phyloP scores from a whole-genome alignment of 2,329 filamentous ascomycete species.

The Cladosporium phlei region DNA sequence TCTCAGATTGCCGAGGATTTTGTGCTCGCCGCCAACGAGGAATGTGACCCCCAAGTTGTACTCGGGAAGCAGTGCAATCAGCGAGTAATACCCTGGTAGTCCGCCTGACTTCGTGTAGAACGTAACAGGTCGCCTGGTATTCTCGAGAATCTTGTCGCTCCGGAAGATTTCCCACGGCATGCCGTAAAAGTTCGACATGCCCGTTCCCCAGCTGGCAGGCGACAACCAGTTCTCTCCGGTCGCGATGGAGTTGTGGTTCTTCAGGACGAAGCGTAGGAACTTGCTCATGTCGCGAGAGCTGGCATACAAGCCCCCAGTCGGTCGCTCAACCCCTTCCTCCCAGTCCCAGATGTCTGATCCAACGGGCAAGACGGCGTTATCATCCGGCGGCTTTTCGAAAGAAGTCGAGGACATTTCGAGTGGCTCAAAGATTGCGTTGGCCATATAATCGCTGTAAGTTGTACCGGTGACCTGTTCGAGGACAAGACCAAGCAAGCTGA shows the following conservation, averaged over 20 bases:
- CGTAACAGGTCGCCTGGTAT: slow-evolving; percentile 36
- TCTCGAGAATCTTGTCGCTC: slow-evolving; percentile 35
- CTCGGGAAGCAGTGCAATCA: slow-evolving; percentile 39
- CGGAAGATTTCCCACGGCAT: slow-evolving; percentile 47
- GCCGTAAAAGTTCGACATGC: slow-evolving; percentile 40
- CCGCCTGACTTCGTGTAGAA: slow-evolving; percentile 44
- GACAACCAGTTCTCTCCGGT: slow-evolving; percentile 42
- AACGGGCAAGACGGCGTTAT: slow-evolving; percentile 36
- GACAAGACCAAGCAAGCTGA: slow-evolving; percentile 38
- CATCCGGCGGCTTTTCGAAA: slow-evolving; percentile 32
- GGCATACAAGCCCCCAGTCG: slow-evolving; percentile 43
- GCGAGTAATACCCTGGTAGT: slow-evolving; percentile 39
- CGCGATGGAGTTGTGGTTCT: slow-evolving; percentile 38
- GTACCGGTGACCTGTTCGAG: slow-evolving; percentile 36
- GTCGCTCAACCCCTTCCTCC: slow-evolving; percentile 39
- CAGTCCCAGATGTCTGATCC: slow-evolving; percentile 37
- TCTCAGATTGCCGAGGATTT: slow-evolving; percentile 24
- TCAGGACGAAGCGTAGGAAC: slow-evolving; percentile 41
- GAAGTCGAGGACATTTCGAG: slow-evolving; percentile 32
- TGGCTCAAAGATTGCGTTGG: slow-evolving; percentile 36
- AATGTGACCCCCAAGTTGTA: slow-evolving; percentile 43
- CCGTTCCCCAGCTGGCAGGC: slow-evolving; percentile 35
- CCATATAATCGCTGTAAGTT: slow-evolving; percentile 36
- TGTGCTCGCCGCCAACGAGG: slow-evolving; percentile 30
- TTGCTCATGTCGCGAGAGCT: slow-evolving; percentile 39